These are phyloP conservation scores for Leavenworthia alabamica DNA, from an alignment of 345 rosid genomes.

Conservation along the genomic window DNA sequence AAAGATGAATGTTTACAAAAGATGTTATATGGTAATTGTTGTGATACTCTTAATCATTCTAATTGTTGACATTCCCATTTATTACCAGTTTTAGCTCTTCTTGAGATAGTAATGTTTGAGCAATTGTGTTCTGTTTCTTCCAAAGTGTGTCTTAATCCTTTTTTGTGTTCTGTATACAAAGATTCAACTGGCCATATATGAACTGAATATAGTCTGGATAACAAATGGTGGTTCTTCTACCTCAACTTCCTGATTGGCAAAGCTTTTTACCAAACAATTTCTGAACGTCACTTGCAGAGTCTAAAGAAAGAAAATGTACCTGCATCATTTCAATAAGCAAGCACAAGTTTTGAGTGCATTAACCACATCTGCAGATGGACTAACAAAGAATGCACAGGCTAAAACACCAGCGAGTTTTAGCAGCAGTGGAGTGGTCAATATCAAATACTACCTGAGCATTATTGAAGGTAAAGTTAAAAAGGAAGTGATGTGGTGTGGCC, in stretches of 20 bases:
- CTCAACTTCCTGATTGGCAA: conserved; percentile 69
- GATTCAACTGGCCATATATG: not conserved
- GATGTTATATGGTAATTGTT: no score
- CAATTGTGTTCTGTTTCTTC: no score
- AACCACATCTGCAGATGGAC: conserved; percentile 82
- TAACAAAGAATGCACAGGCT: conserved; percentile 51
- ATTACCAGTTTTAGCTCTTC: no score
- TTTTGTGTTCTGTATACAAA: conserved; percentile 4
- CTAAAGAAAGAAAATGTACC: conserved; percentile 38
- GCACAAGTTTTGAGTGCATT: conserved; percentile 93
- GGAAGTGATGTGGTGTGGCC: conserved; percentile 38
- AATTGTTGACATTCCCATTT: no score
- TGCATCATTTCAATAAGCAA: conserved; percentile 85
- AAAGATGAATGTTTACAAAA: conserved; percentile 8
- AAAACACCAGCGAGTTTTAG: conserved; percentile 48
- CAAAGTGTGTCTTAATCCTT: no score
- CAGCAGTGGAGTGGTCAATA: conserved; percentile 34
- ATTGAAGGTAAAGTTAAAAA: no score
- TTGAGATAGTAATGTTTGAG: no score
- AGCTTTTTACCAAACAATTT: conserved; percentile 65
- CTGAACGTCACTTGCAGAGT: conserved; percentile 44
- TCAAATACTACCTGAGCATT: conserved; percentile 41
- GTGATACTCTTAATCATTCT: no score
- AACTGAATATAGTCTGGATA: conserved; percentile 3
- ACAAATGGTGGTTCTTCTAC: conserved; percentile 30